Conservation (phyloP, 208 protist genomes). For the Naegleria fowleri region DNA sequence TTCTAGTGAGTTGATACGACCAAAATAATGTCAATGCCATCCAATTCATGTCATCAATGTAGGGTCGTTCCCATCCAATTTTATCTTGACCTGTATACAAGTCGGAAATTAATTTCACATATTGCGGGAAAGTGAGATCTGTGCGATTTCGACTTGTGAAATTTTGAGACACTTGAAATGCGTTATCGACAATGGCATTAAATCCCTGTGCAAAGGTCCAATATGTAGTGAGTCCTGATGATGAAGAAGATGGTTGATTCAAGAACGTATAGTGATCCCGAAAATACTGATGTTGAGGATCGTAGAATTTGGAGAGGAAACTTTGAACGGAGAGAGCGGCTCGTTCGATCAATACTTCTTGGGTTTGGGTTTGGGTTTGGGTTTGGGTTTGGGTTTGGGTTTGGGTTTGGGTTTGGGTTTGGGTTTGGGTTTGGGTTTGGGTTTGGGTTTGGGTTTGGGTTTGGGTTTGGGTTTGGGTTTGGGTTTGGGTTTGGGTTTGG, state of each 20-base stretch:
- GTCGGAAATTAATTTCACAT: neutral
- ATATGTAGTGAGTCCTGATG: neutral
- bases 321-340: neutral
- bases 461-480: no score
- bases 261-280: neutral
- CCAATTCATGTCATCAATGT: constrained; percentile 9
- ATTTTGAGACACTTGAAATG: neutral
- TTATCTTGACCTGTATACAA: neutral
- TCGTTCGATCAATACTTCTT: neutral
- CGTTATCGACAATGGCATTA: neutral
- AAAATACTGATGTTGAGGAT: neutral
- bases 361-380: no score
- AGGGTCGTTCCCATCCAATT: neutral
- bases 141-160: neutral
- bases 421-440: no score
- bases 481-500: no score
- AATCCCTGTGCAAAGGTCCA: constrained; percentile 9
- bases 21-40: neutral
- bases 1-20: neutral
- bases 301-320: neutral
- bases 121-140: neutral
- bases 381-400: no score
- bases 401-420: no score
- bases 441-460: no score
- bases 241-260: neutral